Evolutionary conservation across 345 rosid genomes (phyloP), one percentile per base, ranked within the genome.

Genomic region (Euphorbia peplus): DNA sequence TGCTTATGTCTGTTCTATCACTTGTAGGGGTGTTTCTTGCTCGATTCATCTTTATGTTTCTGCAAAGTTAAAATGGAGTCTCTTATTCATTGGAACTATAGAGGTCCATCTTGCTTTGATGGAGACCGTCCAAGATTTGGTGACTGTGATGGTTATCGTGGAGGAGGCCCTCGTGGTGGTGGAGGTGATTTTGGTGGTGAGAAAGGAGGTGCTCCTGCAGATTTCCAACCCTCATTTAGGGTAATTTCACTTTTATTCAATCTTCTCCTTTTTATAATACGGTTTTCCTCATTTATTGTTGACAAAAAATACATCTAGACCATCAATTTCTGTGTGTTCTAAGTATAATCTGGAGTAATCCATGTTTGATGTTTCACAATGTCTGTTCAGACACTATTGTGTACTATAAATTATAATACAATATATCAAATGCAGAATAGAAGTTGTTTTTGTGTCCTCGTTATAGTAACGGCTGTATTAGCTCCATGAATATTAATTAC

Each of bases 121-220:
- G 82, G 85, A 70, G 85, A 82, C 61, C 78, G 83, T 11, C 84
- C 82, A 19, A 82, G 85, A 47, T 82, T 79, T 52, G 85, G 83
- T 61, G 85, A 82, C 19, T 80, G 85, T 37, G 85, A 82, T 37
- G 85, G 83, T 11, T 82, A 82, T 59, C 80, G 85, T 25, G 78
- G 79, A 21, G 83, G 81, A 21, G 83, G 81, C 14, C 83, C 85
- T 18, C 83, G 81, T 21, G 83, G 82, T 0, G 85, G 80, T 15
- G 82, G 82, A 0, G 83, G 83, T 60, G 85, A 81, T 29, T 74
- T 74, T 65, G 83, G 75, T 61, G 81, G 84, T 70, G 84, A 76
- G 18, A 82, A 82, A 73, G 83, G 77, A 68, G 83, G 80, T 8
- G 83, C 85, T 42, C 85, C 85, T 0, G 81, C 83, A 8, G 85